Conservation (phyloP, 2,329 filamentous ascomycete species). For the Diplodia mutila region DNA sequence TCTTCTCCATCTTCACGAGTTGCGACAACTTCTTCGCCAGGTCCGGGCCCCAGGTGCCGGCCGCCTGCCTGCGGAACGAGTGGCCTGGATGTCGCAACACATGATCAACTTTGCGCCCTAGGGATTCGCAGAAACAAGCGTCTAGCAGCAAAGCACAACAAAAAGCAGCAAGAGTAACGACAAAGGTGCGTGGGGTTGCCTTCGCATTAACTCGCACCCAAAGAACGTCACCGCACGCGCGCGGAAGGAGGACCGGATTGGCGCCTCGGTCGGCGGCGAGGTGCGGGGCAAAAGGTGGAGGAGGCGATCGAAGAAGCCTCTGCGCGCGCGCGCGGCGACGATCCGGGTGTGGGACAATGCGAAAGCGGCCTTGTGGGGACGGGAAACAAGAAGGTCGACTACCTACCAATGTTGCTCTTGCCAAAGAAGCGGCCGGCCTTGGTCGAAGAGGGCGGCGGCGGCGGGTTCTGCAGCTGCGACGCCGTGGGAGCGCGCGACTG, state of each 20-base stretch:
- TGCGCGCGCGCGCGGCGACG: conserved; percentile 3
- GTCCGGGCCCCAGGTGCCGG: conserved; percentile 80
- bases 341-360: conserved; percentile 2
- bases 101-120: conserved; percentile 23
- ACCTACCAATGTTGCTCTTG: conserved; percentile 80
- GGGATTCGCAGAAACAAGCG: background rate
- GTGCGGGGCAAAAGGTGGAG: background rate
- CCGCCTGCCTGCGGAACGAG: conserved; percentile 72
- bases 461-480: conserved; percentile 87
- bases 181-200: background rate
- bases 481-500: conserved; percentile 94
- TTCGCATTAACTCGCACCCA: background rate
- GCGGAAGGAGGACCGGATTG: background rate
- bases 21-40: conserved; percentile 97
- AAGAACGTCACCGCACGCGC: background rate
- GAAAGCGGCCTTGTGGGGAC: conserved; percentile 1
- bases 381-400: background rate
- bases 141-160: conserved; percentile 16
- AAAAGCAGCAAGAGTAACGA: background rate
- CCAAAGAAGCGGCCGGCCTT: conserved; percentile 91
- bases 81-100: conserved; percentile 56
- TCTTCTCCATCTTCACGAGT: conserved; percentile 99
- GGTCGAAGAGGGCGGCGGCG: conserved; percentile 86
- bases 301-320: background rate
- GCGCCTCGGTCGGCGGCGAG: background rate